A percentile compares a stretch with the other conserved stretches of the same genome.
Conservation (phyloP, 495 filamentous ascomycete species). For the Cladorrhinum samala region DNA sequence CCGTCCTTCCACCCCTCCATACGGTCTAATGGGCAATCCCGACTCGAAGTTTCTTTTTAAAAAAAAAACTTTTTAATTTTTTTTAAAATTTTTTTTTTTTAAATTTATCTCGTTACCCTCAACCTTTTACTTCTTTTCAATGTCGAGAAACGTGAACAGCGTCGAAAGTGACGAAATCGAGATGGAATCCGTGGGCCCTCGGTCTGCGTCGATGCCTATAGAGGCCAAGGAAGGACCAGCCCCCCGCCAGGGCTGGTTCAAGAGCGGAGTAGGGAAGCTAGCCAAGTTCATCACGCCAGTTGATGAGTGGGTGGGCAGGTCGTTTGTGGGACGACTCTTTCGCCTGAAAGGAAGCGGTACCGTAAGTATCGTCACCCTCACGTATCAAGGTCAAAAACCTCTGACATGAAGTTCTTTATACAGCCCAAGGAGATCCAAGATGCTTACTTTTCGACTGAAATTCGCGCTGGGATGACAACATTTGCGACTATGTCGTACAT, state of each 20-base stretch:
- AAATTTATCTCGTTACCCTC: no score
- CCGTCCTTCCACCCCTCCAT: no score
- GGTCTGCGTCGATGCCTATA: background rate
- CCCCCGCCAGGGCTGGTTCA: background rate
- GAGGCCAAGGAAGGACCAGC: background rate
- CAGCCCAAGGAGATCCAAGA: slow-evolving; percentile 54
- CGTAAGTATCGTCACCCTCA: slow-evolving; percentile 39
- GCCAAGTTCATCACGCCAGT: slow-evolving; percentile 9
- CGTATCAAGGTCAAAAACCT: background rate
- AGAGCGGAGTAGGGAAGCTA: background rate
- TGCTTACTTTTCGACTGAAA: slow-evolving; percentile 65
- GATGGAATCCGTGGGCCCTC: slow-evolving; percentile 5
- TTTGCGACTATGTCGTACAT: slow-evolving; percentile 86
- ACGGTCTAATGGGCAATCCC: no score
- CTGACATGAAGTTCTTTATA: slow-evolving; percentile 4
- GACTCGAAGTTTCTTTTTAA: no score
- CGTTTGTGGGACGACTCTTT: slow-evolving; percentile 63
- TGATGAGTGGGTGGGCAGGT: slow-evolving; percentile 33
- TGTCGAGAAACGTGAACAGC: background rate
- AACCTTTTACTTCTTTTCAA: background rate
- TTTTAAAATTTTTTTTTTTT: no score
- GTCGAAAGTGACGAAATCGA: slow-evolving; percentile 13
- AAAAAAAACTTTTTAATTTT: no score
- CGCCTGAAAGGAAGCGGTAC: slow-evolving; percentile 65
- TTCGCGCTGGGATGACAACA: slow-evolving; percentile 75